phyloP scores from a whole-genome alignment of 495 filamentous ascomycete genomes.

The Penicillium verhagenii region DNA sequence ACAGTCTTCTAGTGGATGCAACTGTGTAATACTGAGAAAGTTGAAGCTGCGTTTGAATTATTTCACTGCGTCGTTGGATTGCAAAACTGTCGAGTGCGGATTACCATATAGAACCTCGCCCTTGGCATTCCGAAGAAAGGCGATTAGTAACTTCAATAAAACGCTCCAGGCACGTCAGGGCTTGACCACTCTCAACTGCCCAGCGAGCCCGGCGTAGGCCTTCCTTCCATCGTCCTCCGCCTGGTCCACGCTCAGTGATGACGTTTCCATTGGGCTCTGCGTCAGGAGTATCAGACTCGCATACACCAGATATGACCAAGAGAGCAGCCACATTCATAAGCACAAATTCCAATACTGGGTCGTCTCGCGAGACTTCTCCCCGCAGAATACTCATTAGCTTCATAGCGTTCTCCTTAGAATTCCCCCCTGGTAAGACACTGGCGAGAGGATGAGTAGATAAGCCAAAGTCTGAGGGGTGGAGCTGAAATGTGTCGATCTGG shows the following conservation, averaged over 20 bases:
- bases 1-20: no score
- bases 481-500: constrained; percentile 67
- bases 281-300: no score
- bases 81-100: no score
- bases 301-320: constrained; percentile 79
- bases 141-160: constrained; percentile 62
- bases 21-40: no score
- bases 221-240: constrained; percentile 87
- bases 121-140: no score
- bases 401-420: constrained; percentile 79
- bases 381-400: constrained; percentile 77
- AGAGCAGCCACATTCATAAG: constrained; percentile 90
- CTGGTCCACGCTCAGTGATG: constrained; percentile 75
- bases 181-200: constrained; percentile 78
- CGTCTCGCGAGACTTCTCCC: constrained; percentile 65
- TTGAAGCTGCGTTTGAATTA: no score
- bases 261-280: constrained; percentile 71
- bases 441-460: constrained; percentile 69
- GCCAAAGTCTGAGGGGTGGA: constrained; percentile 83
- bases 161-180: constrained; percentile 66
- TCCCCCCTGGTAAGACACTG: constrained; percentile 78
- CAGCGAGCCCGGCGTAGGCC: constrained; percentile 81
- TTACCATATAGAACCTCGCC: no score
- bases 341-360: constrained; percentile 91
- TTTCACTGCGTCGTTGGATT: no score